Conservation (phyloP, 176 grass and related monocot genomes). For the Oryza nivara region DNA sequence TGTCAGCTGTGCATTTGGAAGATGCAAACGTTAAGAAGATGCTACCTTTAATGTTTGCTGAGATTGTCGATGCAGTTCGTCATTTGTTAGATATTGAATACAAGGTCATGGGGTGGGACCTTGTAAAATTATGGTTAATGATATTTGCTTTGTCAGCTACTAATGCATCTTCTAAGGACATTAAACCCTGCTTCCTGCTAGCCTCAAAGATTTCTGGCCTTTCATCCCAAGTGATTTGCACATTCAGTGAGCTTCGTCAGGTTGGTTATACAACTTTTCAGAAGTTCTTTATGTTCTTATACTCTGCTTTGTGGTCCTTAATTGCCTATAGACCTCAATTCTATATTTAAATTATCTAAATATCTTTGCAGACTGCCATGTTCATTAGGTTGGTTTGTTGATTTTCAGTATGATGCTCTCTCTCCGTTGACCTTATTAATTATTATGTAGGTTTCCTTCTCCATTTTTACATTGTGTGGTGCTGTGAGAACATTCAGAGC, state of each 20-base stretch:
- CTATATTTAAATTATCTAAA: constrained; percentile 18
- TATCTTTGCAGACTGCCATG: constrained; percentile 22
- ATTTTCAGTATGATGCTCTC: constrained; percentile 36
- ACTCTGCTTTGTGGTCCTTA: constrained; percentile 13
- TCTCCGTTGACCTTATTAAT: constrained; percentile 27
- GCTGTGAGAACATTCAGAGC: constrained; percentile 71
- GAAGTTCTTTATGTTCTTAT: constrained; percentile 29
- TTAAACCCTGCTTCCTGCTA: constrained; percentile 59
- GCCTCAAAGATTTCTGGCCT: constrained; percentile 76
- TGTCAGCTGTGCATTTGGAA: constrained; percentile 56
- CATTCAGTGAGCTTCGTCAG: constrained; percentile 94
- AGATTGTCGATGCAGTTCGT: constrained; percentile 72
- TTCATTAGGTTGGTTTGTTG: constrained; percentile 14
- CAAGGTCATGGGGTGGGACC: constrained; percentile 72
- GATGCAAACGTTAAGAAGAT: constrained; percentile 74
- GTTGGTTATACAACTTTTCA: constrained; percentile 59
- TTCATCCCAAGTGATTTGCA: constrained; percentile 68
- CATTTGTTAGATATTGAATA: constrained; percentile 91
- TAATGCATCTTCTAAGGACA: constrained; percentile 70
- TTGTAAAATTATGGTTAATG: constrained; percentile 78
- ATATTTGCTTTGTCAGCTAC: constrained; percentile 78
- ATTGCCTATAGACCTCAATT: not conserved
- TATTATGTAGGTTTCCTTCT: constrained; percentile 62
- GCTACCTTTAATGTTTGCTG: constrained; percentile 66
- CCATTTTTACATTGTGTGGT: constrained; percentile 75